A percentile compares a stretch with the other conserved stretches of the same genome.
Evolutionary conservation across 169 alveolate genomes (phyloP).

Genomic region (Eimeria acervulina): DNA sequence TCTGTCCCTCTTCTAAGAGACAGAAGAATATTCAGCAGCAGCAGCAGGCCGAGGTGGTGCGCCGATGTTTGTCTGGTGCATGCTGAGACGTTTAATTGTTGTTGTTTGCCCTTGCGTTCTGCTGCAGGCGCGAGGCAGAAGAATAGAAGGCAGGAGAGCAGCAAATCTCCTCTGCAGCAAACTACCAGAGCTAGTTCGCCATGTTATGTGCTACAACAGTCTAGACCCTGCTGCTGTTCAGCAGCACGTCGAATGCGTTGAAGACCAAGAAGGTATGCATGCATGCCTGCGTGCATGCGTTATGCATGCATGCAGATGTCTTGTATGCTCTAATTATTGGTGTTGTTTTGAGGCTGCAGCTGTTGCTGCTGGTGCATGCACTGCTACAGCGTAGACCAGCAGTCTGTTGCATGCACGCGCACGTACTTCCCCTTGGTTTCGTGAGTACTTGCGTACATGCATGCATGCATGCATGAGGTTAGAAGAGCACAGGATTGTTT

Average conservation of each 20-base stretch:
- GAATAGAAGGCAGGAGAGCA: conserved; percentile 83
- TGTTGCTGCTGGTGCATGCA: neutral
- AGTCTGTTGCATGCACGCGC: neutral
- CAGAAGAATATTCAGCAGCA: too few relatives aligned
- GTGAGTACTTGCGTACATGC: too few relatives aligned
- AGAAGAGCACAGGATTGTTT: neutral
- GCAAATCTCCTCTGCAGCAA: conserved; percentile 59
- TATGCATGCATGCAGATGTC: neutral
- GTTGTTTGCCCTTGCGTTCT: neutral
- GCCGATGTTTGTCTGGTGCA: neutral
- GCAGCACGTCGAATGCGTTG: conserved; percentile 76
- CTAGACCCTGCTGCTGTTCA: conserved; percentile 35
- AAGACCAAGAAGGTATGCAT: conserved; percentile 81
- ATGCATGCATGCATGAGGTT: too few relatives aligned
- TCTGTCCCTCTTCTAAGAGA: too few relatives aligned
- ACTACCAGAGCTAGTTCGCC: conserved; percentile 71
- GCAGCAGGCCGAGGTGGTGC: neutral
- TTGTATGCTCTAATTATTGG: neutral
- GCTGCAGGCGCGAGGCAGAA: conserved; percentile 78
- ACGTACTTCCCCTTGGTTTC: neutral
- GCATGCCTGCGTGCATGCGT: neutral
- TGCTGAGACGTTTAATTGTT: neutral
- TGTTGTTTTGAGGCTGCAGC: too few relatives aligned
- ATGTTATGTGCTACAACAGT: conserved; percentile 54
- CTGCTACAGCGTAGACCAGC: neutral